These are phyloP conservation scores for Pseudocercospora macadamiae DNA, from an alignment of 2,329 filamentous ascomycete genomes.

Conservation along the genomic window DNA sequence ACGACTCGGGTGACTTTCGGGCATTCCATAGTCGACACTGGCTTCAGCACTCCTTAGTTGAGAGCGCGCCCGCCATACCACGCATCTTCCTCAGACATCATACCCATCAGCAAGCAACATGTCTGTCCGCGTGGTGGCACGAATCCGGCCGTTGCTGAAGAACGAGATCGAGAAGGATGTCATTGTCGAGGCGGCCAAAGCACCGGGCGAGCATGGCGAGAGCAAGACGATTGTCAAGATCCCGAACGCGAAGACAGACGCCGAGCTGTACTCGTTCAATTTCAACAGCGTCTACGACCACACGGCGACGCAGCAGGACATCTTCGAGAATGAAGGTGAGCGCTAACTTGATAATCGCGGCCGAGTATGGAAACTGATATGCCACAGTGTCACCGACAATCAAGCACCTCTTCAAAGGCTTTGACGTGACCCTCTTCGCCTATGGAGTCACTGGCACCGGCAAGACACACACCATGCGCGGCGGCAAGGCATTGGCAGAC, in stretches of 20 bases:
- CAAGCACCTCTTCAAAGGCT: conserved; percentile 93
- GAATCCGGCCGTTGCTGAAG: conserved; percentile 84
- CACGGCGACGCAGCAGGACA: conserved; percentile 75
- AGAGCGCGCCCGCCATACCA: not conserved
- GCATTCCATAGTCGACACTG: no score
- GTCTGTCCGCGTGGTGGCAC: conserved; percentile 83
- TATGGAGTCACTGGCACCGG: conserved; percentile 97
- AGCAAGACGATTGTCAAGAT: conserved; percentile 72
- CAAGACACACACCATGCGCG: conserved; percentile 92
- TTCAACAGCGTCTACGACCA: conserved; percentile 93
- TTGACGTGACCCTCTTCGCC: conserved; percentile 95
- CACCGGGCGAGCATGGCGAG: conserved; percentile 47
- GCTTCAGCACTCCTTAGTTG: conserved; percentile 5
- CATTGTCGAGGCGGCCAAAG: conserved; percentile 72
- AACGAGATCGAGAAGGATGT: conserved; percentile 85
- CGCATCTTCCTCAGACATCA: conserved; percentile 14
- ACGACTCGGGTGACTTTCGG: no score
- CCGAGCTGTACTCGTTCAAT: conserved; percentile 88
- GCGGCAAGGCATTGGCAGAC: conserved; percentile 63
- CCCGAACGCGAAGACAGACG: conserved; percentile 89
- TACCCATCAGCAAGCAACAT: conserved; percentile 29
- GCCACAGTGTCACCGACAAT: conserved; percentile 78
- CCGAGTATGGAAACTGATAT: conserved; percentile 15
- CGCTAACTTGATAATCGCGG: conserved; percentile 8
- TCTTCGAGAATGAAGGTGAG: conserved; percentile 88